Conservation (phyloP, 202 grass and related monocot species). For the Panicum virgatum region DNA sequence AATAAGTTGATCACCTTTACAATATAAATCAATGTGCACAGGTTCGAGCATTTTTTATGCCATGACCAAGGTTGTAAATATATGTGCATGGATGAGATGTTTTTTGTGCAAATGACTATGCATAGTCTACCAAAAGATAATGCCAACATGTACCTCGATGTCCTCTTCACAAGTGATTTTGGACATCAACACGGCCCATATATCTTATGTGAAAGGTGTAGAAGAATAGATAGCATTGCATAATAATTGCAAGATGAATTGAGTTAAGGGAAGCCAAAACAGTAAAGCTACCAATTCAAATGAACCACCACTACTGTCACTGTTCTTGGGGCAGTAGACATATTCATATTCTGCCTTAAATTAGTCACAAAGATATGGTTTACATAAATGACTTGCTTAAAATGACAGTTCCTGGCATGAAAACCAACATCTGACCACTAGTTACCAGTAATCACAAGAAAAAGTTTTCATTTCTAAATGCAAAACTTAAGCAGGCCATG, state of each 20-base stretch:
- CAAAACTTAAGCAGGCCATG: background rate
- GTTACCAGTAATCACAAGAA: background rate
- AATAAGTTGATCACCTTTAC: background rate
- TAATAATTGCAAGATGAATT: background rate
- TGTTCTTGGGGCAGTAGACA: background rate
- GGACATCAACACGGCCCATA: background rate
- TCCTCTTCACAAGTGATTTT: background rate
- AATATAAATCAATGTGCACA: background rate
- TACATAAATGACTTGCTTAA: background rate
- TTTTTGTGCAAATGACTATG: background rate
- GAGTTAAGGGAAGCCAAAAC: background rate
- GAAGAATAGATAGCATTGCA: background rate
- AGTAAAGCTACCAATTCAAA: background rate
- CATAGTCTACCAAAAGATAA: background rate
- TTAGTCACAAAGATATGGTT: background rate
- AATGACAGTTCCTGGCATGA: background rate
- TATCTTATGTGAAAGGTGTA: background rate
- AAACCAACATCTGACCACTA: background rate
- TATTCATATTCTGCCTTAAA: background rate
- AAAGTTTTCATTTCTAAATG: background rate
- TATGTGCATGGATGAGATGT: background rate
- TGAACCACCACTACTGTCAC: background rate
- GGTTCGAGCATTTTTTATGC: background rate
- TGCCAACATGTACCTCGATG: background rate
- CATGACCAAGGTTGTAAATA: background rate